Conservation (phyloP, 1,284 basidiomycete genomes). For the Leccinum fallax region DNA sequence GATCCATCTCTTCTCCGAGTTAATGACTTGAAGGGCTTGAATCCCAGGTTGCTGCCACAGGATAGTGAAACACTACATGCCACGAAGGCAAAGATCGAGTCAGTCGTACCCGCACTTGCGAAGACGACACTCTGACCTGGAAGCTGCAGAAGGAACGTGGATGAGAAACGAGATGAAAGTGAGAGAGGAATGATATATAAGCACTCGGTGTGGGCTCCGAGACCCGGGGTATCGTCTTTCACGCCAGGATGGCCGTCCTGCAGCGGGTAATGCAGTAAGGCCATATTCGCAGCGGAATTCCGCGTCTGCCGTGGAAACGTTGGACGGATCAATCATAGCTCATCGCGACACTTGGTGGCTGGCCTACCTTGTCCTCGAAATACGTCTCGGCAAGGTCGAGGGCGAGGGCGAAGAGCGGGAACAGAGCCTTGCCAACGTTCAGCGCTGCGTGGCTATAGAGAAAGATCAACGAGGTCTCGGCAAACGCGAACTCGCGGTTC, state of each 20-base stretch:
- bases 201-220: conserved; percentile 79
- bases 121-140: conserved; percentile 45
- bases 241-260: conserved; percentile 37
- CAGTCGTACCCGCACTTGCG: neutral
- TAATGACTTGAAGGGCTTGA: conserved; percentile 70
- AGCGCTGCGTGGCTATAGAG: conserved; percentile 56
- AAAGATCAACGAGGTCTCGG: neutral
- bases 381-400: conserved; percentile 74
- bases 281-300: conserved; percentile 76
- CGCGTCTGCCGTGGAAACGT: conserved; percentile 31
- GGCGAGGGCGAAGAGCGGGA: conserved; percentile 84
- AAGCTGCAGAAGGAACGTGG: conserved; percentile 42
- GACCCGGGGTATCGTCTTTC: conserved; percentile 63
- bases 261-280: conserved; percentile 78
- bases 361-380: conserved; percentile 72
- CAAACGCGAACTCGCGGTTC: neutral
- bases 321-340: neutral
- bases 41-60: conserved; percentile 73
- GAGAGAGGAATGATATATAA: conserved; percentile 33
- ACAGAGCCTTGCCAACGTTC: conserved; percentile 67
- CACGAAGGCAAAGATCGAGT: conserved; percentile 20
- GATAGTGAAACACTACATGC: conserved; percentile 77
- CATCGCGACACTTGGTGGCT: neutral
- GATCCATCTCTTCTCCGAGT: conserved; percentile 64
- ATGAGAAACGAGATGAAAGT: neutral